A percentile compares a stretch with the other conserved stretches of the same genome.
phyloP scores from a whole-genome alignment of 2,329 filamentous ascomycete genomes.

The Cytospora leucostoma region DNA sequence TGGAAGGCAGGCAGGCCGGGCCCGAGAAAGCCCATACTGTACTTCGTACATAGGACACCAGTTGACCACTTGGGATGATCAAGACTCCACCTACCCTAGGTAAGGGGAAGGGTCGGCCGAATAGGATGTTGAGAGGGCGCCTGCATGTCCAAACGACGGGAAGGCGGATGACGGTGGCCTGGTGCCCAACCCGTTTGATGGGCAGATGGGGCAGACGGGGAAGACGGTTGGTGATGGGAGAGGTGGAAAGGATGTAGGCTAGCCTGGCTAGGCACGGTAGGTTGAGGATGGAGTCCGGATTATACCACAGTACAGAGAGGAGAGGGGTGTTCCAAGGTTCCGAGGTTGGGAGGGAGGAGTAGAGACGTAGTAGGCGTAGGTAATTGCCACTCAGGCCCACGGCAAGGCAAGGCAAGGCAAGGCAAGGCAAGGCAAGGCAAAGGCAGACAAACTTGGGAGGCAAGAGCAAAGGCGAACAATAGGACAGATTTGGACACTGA shows the following conservation, averaged over 20 bases:
- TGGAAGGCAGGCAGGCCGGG: neutral
- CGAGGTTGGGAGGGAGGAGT: neutral
- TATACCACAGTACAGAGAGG: too few species aligned
- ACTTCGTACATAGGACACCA: neutral
- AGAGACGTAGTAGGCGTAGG: neutral
- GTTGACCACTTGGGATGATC: neutral
- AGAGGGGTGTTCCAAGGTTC: neutral
- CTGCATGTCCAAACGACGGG: neutral
- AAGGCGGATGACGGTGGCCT: constrained; percentile 8
- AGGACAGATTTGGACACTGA: too few species aligned
- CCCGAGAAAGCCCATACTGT: neutral
- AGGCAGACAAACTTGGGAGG: neutral
- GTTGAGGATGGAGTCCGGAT: neutral
- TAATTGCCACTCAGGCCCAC: neutral
- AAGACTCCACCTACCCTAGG: neutral
- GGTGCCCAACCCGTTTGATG: constrained; percentile 15
- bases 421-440: neutral
- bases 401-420: neutral
- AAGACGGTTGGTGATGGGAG: constrained; percentile 8
- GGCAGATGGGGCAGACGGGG: neutral
- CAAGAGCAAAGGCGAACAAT: too few species aligned
- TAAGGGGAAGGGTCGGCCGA: constrained; percentile 11
- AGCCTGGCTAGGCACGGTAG: neutral
- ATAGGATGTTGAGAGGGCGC: constrained; percentile 3
- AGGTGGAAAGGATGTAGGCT: constrained; percentile 2